Percentiles rank a stretch among this genome's conserved stretches.
Conservation (phyloP, 805 yeast genomes). For the Yamadazyma takamatsuzukensis region DNA sequence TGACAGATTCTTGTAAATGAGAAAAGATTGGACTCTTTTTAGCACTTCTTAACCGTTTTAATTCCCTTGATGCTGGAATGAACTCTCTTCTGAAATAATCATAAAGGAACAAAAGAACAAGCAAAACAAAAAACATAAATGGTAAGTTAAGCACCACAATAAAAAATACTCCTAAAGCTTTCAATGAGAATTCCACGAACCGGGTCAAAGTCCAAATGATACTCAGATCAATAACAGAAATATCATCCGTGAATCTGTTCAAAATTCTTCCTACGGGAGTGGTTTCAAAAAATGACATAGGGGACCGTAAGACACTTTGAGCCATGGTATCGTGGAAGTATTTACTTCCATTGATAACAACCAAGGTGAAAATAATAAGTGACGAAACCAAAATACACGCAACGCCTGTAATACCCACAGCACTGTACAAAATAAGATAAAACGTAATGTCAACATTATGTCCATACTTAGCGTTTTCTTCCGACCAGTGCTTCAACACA, state of each 20-base stretch:
- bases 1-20: conserved; percentile 34
- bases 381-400: conserved; percentile 23
- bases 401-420: conserved; percentile 26
- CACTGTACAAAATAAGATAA: conserved; percentile 24
- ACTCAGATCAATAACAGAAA: conserved; percentile 28
- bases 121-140: conserved; percentile 26
- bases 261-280: conserved; percentile 39
- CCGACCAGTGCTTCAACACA: conserved; percentile 35
- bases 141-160: conserved; percentile 32
- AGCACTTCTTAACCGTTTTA: conserved; percentile 29
- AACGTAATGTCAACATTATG: conserved; percentile 20
- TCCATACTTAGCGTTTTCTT: conserved; percentile 21
- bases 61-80: conserved; percentile 34
- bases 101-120: conserved; percentile 24
- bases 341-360: conserved; percentile 27
- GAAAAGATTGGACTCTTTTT: conserved; percentile 31
- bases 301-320: conserved; percentile 29
- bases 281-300: conserved; percentile 41
- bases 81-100: conserved; percentile 26
- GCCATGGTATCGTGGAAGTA: conserved; percentile 38
- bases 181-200: conserved; percentile 19
- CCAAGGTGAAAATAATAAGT: conserved; percentile 27
- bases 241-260: conserved; percentile 38
- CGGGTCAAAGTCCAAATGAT: conserved; percentile 28
- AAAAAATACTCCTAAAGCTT: conserved; percentile 24